Conservation (phyloP, 441 rosid species). For the Dalechampia spathulata region DNA sequence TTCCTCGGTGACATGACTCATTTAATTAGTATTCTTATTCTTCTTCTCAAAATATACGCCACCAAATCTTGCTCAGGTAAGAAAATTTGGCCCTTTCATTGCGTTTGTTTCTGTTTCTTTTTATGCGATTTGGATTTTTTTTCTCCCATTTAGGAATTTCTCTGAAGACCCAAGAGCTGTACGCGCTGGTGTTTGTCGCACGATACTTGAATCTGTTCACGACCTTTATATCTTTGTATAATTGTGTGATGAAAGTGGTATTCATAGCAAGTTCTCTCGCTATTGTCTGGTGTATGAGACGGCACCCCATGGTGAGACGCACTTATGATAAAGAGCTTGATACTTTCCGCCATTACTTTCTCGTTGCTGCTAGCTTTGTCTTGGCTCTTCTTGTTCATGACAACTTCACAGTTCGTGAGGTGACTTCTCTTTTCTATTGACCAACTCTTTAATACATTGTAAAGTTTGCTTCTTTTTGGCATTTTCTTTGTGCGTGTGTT, state of each 20-base stretch:
- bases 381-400: conserved; percentile 62
- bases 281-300: conserved; percentile 85
- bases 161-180: conserved; percentile 90
- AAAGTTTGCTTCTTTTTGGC: no score
- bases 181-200: conserved; percentile 68
- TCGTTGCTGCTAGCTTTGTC: conserved; percentile 43
- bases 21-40: conserved; percentile 70
- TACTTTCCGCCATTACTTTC: conserved; percentile 73
- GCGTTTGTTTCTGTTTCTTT: background rate
- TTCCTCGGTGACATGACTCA: conserved; percentile 95
- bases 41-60: conserved; percentile 94
- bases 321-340: conserved; percentile 81
- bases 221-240: conserved; percentile 68
- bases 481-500: no score
- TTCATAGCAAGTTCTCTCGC: conserved; percentile 80
- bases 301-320: conserved; percentile 54
- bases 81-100: background rate
- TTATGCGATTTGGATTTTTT: background rate
- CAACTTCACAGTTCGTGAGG: conserved; percentile 77
- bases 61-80: conserved; percentile 90
- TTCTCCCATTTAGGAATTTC: conserved; percentile 53
- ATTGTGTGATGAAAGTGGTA: conserved; percentile 79
- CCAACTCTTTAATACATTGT: no score
- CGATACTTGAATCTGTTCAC: conserved; percentile 85
- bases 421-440: conserved; percentile 5